These are phyloP conservation scores for Jacaranda copaia DNA, from an alignment of 257 asterid species.

Conservation along the genomic window DNA sequence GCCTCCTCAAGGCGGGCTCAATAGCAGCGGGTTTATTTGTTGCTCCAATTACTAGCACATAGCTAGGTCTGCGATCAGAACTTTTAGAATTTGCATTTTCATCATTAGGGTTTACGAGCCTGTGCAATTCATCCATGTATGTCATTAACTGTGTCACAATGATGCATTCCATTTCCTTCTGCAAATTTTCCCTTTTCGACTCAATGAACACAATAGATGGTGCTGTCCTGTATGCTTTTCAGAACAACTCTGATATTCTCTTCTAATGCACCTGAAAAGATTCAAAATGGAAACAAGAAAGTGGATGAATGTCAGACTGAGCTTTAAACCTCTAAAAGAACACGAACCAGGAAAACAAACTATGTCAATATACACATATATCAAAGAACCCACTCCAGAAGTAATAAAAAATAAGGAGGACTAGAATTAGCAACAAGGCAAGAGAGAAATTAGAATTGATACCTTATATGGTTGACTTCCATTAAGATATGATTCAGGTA, in stretches of 20 bases:
- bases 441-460: too few relatives aligned
- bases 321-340: too few relatives aligned
- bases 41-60: constrained; percentile 90
- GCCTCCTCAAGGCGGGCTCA: constrained; percentile 92
- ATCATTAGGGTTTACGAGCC: constrained; percentile 47
- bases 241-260: constrained; percentile 83
- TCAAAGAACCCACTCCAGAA: too few relatives aligned
- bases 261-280: constrained; percentile 80
- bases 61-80: constrained; percentile 51
- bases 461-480: too few relatives aligned
- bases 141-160: constrained; percentile 88
- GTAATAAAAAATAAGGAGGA: too few relatives aligned
- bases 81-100: constrained; percentile 43
- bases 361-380: too few relatives aligned
- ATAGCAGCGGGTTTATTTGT: constrained; percentile 89
- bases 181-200: constrained; percentile 80
- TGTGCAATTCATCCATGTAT: constrained; percentile 84
- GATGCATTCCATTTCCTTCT: constrained; percentile 90
- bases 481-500: too few relatives aligned
- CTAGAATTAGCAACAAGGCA: too few relatives aligned
- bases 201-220: constrained; percentile 97
- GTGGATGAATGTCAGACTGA: too few relatives aligned
- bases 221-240: constrained; percentile 82
- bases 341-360: too few relatives aligned
- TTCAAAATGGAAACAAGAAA: too few relatives aligned